phyloP scores from a whole-genome alignment of 352 stramenopile genomes.

The Globisporangium apiculatum region DNA sequence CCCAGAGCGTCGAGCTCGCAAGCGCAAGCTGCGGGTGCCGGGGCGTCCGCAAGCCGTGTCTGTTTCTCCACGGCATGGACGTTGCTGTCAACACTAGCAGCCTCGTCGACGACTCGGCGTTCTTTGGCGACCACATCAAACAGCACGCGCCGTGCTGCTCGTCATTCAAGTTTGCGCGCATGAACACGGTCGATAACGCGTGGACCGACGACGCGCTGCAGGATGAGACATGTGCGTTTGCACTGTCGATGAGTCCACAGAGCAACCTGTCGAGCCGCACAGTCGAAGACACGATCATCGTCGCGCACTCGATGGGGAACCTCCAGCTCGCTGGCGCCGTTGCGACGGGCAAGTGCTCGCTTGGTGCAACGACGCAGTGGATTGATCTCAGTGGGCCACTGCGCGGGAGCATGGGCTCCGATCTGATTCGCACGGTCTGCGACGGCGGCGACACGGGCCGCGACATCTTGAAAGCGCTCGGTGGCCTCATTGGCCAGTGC shows the following conservation, averaged over 20 bases:
- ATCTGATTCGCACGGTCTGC: conserved; percentile 33
- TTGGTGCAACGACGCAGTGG: conserved; percentile 23
- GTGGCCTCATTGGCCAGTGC: conserved; percentile 28
- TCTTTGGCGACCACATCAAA: conserved; percentile 38
- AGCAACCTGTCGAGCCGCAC: conserved; percentile 25
- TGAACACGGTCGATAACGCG: conserved; percentile 36
- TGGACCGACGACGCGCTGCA: conserved; percentile 41
- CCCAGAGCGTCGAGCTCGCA: conserved; percentile 10
- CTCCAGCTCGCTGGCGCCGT: conserved; percentile 36
- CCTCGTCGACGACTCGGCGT: conserved; percentile 19
- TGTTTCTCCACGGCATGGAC: conserved; percentile 57
- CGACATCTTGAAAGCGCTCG: conserved; percentile 21
- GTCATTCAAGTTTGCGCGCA: conserved; percentile 34
- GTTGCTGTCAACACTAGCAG: too few species aligned
- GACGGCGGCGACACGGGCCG: conserved; percentile 17
- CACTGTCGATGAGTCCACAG: conserved; percentile 27
- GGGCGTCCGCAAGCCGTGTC: conserved; percentile 24
- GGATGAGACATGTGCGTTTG: conserved; percentile 25
- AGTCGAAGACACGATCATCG: conserved; percentile 55
- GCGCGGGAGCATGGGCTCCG: conserved; percentile 37
- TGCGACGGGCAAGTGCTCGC: conserved; percentile 12
- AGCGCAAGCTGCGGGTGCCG: conserved; percentile 31
- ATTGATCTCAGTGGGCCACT: conserved; percentile 33
- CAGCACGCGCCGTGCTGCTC: conserved; percentile 57
- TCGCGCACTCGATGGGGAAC: conserved; percentile 64